Evolutionary conservation across 352 stramenopile species (phyloP).

Genomic region (Halophytophthora batemanensis): DNA sequence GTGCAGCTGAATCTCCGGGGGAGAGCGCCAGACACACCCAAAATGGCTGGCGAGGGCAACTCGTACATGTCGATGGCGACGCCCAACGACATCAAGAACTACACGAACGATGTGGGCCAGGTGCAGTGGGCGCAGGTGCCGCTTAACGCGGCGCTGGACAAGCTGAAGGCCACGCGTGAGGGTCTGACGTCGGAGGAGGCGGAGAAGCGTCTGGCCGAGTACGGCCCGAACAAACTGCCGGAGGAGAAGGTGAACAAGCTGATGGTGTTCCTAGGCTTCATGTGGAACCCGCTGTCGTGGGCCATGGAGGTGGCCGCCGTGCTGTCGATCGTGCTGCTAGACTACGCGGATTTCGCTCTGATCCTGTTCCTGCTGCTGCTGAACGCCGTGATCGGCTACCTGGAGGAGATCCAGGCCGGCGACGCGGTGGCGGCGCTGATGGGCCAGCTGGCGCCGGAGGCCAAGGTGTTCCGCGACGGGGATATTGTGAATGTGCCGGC

Average conservation of each 20-base stretch:
- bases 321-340: constrained; percentile 70
- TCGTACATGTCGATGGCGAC: constrained; percentile 80
- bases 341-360: constrained; percentile 73
- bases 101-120: constrained; percentile 74
- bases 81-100: constrained; percentile 76
- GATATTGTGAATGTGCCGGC: constrained; percentile 64
- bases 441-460: constrained; percentile 81
- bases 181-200: constrained; percentile 75
- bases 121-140: constrained; percentile 73
- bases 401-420: constrained; percentile 84
- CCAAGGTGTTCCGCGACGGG: constrained; percentile 82
- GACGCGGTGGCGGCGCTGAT: constrained; percentile 89
- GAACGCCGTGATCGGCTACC: constrained; percentile 76
- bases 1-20: too few species aligned
- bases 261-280: constrained; percentile 72
- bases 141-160: constrained; percentile 78
- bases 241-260: constrained; percentile 79
- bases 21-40: constrained; percentile 25
- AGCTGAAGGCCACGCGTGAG: constrained; percentile 69
- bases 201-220: constrained; percentile 66
- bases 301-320: constrained; percentile 77
- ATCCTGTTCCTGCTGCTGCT: constrained; percentile 71
- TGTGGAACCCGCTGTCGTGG: constrained; percentile 85
- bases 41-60: constrained; percentile 53
- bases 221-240: constrained; percentile 81